Percentiles rank a stretch among this genome's conserved stretches.
Evolutionary conservation across 2,329 filamentous ascomycete species (phyloP).

Genomic region (Triangularia verruculosa): DNA sequence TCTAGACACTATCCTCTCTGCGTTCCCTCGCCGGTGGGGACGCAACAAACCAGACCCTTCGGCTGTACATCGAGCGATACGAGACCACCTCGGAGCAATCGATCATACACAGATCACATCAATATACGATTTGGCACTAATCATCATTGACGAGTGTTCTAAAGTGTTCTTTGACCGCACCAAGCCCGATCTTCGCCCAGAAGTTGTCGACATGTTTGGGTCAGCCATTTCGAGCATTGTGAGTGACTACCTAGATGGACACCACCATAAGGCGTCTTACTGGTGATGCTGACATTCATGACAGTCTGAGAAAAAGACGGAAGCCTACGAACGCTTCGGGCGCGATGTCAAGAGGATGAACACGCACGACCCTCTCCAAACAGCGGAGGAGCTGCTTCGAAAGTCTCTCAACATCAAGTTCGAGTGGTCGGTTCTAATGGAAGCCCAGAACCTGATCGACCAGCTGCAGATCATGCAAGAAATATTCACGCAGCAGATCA

Average conservation of each 20-base stretch:
- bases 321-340: constrained; percentile 26
- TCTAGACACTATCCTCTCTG: constrained; percentile 38
- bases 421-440: constrained; percentile 26
- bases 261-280: no score
- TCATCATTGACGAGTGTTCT: constrained; percentile 38
- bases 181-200: constrained; percentile 32
- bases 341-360: constrained; percentile 27
- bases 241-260: no score
- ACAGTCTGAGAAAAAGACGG: constrained; percentile 25
- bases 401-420: constrained; percentile 26
- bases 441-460: constrained; percentile 25
- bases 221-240: constrained; percentile 32
- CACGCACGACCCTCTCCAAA: constrained; percentile 22
- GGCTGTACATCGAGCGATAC: constrained; percentile 36
- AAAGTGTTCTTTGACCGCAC: constrained; percentile 37
- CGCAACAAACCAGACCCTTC: constrained; percentile 37
- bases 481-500: constrained; percentile 26
- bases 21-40: constrained; percentile 40
- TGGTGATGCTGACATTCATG: background rate
- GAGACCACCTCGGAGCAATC: constrained; percentile 25
- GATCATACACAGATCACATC: constrained; percentile 21
- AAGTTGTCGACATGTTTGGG: constrained; percentile 34
- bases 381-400: constrained; percentile 23
- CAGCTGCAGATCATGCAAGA: constrained; percentile 28
- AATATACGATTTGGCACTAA: constrained; percentile 30